Evolutionary conservation across 2,329 filamentous ascomycete species (phyloP).

Genomic region (Colletotrichum simmondsii): DNA sequence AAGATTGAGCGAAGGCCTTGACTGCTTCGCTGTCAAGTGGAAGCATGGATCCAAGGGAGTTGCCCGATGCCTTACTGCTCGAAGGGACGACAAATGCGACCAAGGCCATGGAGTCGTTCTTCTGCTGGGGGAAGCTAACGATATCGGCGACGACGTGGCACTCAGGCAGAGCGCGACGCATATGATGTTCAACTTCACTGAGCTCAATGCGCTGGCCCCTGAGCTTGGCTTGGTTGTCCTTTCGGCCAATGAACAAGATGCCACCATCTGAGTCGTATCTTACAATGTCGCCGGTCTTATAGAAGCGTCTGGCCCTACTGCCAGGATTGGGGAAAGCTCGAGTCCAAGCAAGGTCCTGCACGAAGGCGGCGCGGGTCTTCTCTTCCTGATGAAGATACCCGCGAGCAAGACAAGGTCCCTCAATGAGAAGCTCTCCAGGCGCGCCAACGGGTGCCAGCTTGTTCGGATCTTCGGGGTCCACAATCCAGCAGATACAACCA

Average conservation of each 20-base stretch:
- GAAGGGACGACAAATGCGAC: background rate
- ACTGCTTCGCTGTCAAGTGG: background rate
- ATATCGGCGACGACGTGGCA: background rate
- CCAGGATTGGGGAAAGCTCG: background rate
- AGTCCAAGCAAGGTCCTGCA: constrained; percentile 6
- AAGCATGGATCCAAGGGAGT: background rate
- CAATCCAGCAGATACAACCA: constrained; percentile 32
- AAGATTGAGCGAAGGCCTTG: background rate
- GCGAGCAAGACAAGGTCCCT: constrained; percentile 36
- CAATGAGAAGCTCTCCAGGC: constrained; percentile 39
- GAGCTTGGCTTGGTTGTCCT: background rate
- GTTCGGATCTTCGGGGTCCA: constrained; percentile 35
- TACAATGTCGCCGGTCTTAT: constrained; percentile 61
- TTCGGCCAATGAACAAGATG: constrained; percentile 3
- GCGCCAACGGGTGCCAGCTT: constrained; percentile 36
- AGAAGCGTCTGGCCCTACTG: constrained; percentile 41
- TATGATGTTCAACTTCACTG: constrained; percentile 40
- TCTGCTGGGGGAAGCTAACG: background rate
- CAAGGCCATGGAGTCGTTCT: background rate
- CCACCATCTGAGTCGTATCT: constrained; percentile 44
- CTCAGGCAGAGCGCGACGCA: background rate
- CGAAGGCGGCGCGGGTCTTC: constrained; percentile 34
- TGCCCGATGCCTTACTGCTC: background rate
- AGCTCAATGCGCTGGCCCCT: constrained; percentile 53
- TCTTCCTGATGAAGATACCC: constrained; percentile 38